These are phyloP conservation scores for Rhynchospora breviuscula DNA, from an alignment of 176 grass and related monocot genomes.

Conservation along the genomic window DNA sequence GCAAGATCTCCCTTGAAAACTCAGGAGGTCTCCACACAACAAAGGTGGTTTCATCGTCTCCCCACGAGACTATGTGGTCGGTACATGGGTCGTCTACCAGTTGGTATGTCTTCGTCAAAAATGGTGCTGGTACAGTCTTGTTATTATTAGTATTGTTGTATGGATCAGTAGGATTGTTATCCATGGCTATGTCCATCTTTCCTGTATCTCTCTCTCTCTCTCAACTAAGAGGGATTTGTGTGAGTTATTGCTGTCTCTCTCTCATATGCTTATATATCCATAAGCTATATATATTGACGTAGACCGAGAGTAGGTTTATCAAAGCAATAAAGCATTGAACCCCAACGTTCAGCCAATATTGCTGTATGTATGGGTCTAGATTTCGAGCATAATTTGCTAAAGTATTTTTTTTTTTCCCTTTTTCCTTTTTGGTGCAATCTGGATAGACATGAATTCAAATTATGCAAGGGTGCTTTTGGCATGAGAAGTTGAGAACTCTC, in stretches of 20 bases:
- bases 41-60: slow-evolving; percentile 75
- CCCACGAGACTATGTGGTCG: slow-evolving; percentile 97
- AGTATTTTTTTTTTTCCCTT: neutral
- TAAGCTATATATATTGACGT: slow-evolving; percentile 40
- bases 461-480: neutral
- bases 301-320: slow-evolving; percentile 21
- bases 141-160: neutral
- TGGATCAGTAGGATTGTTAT: slow-evolving; percentile 30
- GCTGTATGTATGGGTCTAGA: neutral
- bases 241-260: slow-evolving; percentile 46
- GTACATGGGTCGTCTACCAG: slow-evolving; percentile 97
- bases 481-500: neutral
- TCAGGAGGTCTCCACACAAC: slow-evolving; percentile 89
- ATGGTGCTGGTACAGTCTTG: slow-evolving; percentile 77
- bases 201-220: slow-evolving; percentile 35
- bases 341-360: neutral
- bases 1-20: slow-evolving; percentile 86
- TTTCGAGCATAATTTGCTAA: neutral
- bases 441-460: neutral
- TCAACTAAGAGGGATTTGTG: slow-evolving; percentile 47
- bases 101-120: slow-evolving; percentile 95
- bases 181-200: slow-evolving; percentile 70
- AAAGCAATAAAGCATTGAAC: neutral
- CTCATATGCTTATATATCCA: slow-evolving; percentile 63
- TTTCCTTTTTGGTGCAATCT: too few species aligned